A percentile compares a stretch with the other conserved stretches of the same genome.
These are phyloP conservation scores for Calonectria naviculata DNA, from an alignment of 2,329 filamentous ascomycete genomes.

Conservation along the genomic window DNA sequence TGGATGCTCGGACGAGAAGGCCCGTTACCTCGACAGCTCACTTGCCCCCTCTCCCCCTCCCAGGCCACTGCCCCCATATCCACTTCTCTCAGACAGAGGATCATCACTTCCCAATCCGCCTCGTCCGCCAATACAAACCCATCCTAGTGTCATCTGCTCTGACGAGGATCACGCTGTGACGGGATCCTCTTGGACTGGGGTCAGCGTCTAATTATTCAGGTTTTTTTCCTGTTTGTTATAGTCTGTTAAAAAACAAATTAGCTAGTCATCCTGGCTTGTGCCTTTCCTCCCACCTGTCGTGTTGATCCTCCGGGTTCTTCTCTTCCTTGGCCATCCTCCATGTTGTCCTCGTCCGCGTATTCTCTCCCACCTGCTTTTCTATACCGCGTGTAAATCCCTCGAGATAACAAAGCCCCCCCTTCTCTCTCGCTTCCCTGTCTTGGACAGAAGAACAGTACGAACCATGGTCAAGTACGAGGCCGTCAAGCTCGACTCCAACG, in stretches of 20 bases:
- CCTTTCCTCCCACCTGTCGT: neutral
- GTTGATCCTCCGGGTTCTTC: neutral
- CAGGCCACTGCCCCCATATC: neutral
- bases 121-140: neutral
- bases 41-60: neutral
- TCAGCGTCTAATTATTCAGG: neutral
- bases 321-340: neutral
- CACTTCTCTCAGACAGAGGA: neutral
- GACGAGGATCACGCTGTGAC: neutral
- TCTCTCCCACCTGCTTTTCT: too few species aligned
- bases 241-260: neutral
- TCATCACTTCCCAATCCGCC: conserved; percentile 4
- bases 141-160: neutral
- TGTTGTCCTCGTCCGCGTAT: neutral
- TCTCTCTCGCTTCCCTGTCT: too few species aligned
- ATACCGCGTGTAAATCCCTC: too few species aligned
- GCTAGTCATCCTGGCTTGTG: neutral
- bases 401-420: too few species aligned
- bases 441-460: neutral
- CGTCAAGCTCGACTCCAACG: conserved; percentile 47
- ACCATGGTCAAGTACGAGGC: conserved; percentile 27
- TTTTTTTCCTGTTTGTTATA: neutral
- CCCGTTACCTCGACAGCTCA: neutral
- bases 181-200: neutral
- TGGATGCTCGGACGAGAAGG: neutral